Base-by-base conservation (phyloP, 345 rosid genomes). In the Populus ilicifolia region DNA sequence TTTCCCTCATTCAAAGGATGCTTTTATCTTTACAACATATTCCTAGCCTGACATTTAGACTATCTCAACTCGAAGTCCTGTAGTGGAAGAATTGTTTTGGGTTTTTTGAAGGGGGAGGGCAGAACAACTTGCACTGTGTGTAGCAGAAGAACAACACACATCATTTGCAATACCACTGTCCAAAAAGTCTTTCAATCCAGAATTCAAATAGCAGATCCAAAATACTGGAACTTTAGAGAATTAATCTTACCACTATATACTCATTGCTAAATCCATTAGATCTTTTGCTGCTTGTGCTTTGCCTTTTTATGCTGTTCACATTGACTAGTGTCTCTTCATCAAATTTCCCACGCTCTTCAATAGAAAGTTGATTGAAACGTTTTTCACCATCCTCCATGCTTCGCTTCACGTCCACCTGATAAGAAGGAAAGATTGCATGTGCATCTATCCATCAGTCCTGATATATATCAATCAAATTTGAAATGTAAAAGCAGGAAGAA, bases 281-380 rank as follows among this genome's bases (percentile, higher is more conserved):
- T 88, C 85, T 88, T 70, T 70, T 86, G 75, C 83, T 87, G 46
- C 41, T 66, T 8, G 94, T 81, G 81, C 92, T 91, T 84, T 88
- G 90, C 79, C 85, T 89, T 83, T 84, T 89, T 29, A 94, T 89
- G 84, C 81, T 91, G 84, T 92, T 90, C 67, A 96, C 97, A 78
- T 94, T 96, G 71, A 94, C 97, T 44, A 92, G 97, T 21, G 97
- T 96, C 84, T 93, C 97, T 83, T 96, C 97, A 29, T 93, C 97
- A 71, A 96, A 94, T 83, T 96, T 92, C 0, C 97, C 97, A 61
- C 98, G 84, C 82, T 93, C 99, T 92, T 96, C 98, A 79, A 93
- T 93, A 41, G 99, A 96, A 67, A 96, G 95, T 79, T 90, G 90
- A 84, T 91, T 90, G 87, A 94, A 96, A 71, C 92, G 90, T 81